Conservation (phyloP, 768 basidiomycete genomes). For the Lactifluus piperatus region DNA sequence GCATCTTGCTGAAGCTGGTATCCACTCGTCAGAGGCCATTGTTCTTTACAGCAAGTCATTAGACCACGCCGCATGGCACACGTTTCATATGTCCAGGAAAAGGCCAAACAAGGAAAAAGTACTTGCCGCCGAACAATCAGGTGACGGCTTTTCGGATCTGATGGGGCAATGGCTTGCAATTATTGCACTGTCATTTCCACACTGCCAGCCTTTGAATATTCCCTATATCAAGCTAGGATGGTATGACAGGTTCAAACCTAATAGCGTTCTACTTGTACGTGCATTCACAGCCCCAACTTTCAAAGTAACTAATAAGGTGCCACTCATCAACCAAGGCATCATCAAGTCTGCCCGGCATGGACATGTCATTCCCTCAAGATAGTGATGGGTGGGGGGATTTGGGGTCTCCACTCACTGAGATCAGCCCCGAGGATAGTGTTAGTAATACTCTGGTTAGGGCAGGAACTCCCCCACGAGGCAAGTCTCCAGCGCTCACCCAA, state of each 20-base stretch:
- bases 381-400: neutral
- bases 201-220: constrained; percentile 40
- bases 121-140: constrained; percentile 31
- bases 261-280: neutral
- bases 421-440: constrained; percentile 5
- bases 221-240: constrained; percentile 42
- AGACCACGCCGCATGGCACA: constrained; percentile 28
- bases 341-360: neutral
- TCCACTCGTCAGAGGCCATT: constrained; percentile 33
- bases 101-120: constrained; percentile 12
- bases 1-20: constrained; percentile 30
- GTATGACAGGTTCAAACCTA: constrained; percentile 39
- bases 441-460: constrained; percentile 5
- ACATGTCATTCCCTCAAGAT: constrained; percentile 10
- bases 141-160: constrained; percentile 27
- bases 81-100: constrained; percentile 23
- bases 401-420: constrained; percentile 8
- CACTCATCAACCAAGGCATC: neutral
- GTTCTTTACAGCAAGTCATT: constrained; percentile 16
- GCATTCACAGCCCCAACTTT: neutral
- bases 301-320: neutral
- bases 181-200: constrained; percentile 39
- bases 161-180: constrained; percentile 32
- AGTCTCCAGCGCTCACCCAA: neutral
- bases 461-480: constrained; percentile 6